A percentile compares a stretch with the other conserved stretches of the same genome.
Conservation (phyloP, 192 early-diverging fungal genomes). For the Umbelopsis vinacea region DNA sequence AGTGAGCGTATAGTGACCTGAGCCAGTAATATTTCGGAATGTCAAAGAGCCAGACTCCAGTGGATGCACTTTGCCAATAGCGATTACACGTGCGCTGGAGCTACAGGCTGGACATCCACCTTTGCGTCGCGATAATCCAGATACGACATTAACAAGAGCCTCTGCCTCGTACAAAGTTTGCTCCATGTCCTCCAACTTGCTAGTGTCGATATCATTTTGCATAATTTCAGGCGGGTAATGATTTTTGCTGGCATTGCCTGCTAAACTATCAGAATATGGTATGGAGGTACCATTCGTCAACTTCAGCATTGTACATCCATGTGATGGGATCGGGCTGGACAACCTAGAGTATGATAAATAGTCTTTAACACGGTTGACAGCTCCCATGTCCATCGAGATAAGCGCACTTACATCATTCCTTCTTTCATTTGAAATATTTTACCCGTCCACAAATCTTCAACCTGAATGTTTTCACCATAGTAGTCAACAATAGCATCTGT, state of each 20-base stretch:
- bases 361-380: not conserved
- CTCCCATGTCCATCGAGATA: not conserved
- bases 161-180: constrained; percentile 5
- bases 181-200: not conserved
- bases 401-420: not conserved
- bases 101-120: constrained; percentile 11
- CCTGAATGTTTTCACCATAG: constrained; percentile 4
- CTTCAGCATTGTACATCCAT: constrained; percentile 11
- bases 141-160: not conserved
- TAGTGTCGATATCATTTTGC: not conserved
- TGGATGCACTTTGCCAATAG: constrained; percentile 13
- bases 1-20: not conserved
- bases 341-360: not conserved
- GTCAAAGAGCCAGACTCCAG: not conserved
- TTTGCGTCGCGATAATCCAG: constrained; percentile 6
- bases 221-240: not conserved
- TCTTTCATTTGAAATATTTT: not conserved
- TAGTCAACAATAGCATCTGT: not conserved
- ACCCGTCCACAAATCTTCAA: constrained; percentile 15
- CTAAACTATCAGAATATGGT: not conserved
- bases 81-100: not conserved
- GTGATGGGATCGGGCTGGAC: not conserved
- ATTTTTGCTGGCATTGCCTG: not conserved
- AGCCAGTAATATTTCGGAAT: not conserved
- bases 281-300: constrained; percentile 2